These are phyloP conservation scores for Suhomyces guaymorum DNA, from an alignment of 1,139 yeast species.

Conservation along the genomic window DNA sequence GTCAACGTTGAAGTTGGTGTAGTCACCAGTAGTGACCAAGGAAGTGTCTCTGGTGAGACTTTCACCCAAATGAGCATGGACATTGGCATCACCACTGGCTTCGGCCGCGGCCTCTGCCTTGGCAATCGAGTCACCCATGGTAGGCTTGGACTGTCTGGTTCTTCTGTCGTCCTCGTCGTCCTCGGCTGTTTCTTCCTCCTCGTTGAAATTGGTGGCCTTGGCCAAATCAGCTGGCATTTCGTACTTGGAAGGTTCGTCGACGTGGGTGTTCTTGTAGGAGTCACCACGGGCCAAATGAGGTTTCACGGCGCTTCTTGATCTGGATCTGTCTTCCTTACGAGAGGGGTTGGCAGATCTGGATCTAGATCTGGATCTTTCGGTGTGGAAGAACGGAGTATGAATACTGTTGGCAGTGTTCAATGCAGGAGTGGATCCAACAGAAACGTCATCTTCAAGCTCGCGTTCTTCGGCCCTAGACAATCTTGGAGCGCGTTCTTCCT, in stretches of 20 bases:
- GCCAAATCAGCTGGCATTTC: slow-evolving; percentile 47
- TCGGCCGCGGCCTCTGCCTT: slow-evolving; percentile 39
- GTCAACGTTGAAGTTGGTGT: slow-evolving; percentile 50
- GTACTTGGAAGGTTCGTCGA: slow-evolving; percentile 42
- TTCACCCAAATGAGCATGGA: slow-evolving; percentile 17
- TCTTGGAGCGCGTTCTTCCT: slow-evolving; percentile 10
- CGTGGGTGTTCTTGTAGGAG: slow-evolving; percentile 54
- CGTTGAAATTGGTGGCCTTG: slow-evolving; percentile 11
- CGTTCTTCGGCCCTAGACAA: neutral
- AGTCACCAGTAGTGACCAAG: slow-evolving; percentile 51
- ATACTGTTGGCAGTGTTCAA: slow-evolving; percentile 21
- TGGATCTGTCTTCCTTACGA: slow-evolving; percentile 13
- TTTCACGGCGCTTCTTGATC: slow-evolving; percentile 34
- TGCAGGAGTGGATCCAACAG: slow-evolving; percentile 1
- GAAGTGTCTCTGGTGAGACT: slow-evolving; percentile 41
- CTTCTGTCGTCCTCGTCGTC: slow-evolving; percentile 37
- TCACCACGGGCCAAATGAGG: slow-evolving; percentile 71
- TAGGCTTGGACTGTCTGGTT: slow-evolving; percentile 48
- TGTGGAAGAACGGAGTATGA: slow-evolving; percentile 49
- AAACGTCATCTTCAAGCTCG: too few relatives aligned
- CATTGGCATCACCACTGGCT: slow-evolving; percentile 13
- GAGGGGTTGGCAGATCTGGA: slow-evolving; percentile 32
- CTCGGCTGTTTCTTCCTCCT: slow-evolving; percentile 24
- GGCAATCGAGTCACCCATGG: slow-evolving; percentile 52
- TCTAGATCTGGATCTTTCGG: slow-evolving; percentile 36